These are phyloP conservation scores for Cladosporium sp. DNA, from an alignment of 2,329 filamentous ascomycete species.

Conservation along the genomic window DNA sequence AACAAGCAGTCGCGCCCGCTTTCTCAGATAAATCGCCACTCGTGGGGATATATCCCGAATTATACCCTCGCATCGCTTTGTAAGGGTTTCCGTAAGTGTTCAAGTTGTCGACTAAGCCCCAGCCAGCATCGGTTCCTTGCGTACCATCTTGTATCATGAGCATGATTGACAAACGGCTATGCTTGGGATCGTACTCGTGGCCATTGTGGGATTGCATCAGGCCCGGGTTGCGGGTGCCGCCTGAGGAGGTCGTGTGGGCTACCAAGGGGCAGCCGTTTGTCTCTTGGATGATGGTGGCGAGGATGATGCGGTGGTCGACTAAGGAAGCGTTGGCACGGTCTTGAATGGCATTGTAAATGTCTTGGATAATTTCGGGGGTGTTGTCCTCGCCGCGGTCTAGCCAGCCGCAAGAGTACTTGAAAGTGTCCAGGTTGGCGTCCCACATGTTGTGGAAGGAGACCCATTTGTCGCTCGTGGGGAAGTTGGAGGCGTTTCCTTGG, in stretches of 20 bases:
- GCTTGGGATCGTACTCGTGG: conserved; percentile 30
- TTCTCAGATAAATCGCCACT: conserved; percentile 39
- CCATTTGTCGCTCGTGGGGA: conserved; percentile 20
- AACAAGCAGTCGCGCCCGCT: conserved; percentile 48
- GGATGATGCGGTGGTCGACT: conserved; percentile 39
- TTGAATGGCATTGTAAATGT: conserved; percentile 37
- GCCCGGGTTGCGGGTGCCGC: conserved; percentile 41
- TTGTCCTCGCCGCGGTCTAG: conserved; percentile 31
- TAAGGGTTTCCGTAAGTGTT: conserved; percentile 35
- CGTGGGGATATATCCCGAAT: conserved; percentile 36
- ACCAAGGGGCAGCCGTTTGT: conserved; percentile 42
- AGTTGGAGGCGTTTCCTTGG: conserved; percentile 22
- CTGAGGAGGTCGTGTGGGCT: conserved; percentile 36
- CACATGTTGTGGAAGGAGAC: conserved; percentile 32
- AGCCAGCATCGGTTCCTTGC: conserved; percentile 38
- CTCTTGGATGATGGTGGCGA: conserved; percentile 44
- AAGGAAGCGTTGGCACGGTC: conserved; percentile 30
- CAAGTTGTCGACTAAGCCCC: conserved; percentile 40
- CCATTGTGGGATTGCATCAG: conserved; percentile 45
- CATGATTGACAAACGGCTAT: conserved; percentile 30
- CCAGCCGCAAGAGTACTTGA: conserved; percentile 32
- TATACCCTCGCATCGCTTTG: conserved; percentile 45
- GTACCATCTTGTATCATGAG: conserved; percentile 43
- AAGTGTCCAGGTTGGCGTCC: conserved; percentile 29
- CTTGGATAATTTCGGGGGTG: conserved; percentile 33